Evolutionary conservation across 2,329 filamentous ascomycete genomes (phyloP), one percentile per base, ranked within the genome.

Genomic region (Coniochaeta ligniaria): DNA sequence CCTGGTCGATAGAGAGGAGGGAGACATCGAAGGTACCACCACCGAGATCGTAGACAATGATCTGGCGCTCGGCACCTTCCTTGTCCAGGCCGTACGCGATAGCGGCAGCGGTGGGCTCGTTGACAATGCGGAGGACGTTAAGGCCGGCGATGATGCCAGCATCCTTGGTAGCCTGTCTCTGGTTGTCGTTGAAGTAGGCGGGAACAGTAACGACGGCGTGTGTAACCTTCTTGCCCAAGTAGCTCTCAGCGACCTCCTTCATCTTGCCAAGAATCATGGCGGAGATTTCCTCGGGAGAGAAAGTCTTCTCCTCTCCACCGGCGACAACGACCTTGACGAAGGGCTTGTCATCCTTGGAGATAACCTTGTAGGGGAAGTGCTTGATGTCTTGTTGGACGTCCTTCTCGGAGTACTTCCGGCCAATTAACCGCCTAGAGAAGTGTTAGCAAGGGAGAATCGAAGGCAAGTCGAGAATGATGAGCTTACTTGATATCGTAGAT

Each of bases 121-220:
- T 96, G 74, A 96, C 92, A 66, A 97, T 92, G 81, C 93, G 92
- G 74, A 96, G 90, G 71, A 96, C 91, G 76, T 96, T 96, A 64
- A 97, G 86, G 74, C 93, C 93, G 72, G 93, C 92, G 72, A 97
- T 96, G 66, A 83, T 83, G 76, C 92, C 93, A 70, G 93, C 93
- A 74, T 96, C 92, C 87, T 96, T 96, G 78, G 92, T 96, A 64
- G 93, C 92, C 80, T 96, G 92, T 80, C 93, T 87, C 84, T 97
- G 93, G 80, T 92, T 93, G 82, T 96, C 93, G 81, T 96, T 96
- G 90, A 97, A 97, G 83, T 96, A 96, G 79, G 92, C 92, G 70
- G 93, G 92, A 68, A 96, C 93, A 64, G 93, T 97, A 66, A 97
- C 92, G 71, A 97, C 90, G 71, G 90, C 90, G 83, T 92, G 89